Evolutionary conservation across 1,284 basidiomycete species (phyloP), one percentile per base, ranked within the genome.

Genomic region (Ganoderma leucocontextum): DNA sequence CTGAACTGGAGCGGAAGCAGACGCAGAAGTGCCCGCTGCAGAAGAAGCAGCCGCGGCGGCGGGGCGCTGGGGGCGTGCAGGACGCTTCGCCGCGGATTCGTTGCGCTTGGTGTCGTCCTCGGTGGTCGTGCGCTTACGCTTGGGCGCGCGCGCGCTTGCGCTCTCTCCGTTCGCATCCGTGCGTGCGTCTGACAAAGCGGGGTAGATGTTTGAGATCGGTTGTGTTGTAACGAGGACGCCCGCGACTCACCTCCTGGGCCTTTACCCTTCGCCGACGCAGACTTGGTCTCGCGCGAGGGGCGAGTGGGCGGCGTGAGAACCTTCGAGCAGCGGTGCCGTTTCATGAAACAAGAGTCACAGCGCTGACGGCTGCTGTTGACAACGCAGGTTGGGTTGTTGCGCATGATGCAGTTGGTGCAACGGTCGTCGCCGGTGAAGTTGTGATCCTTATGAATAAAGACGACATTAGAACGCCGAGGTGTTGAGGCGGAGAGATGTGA

Each of bases 331-430:
- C 71, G 71, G 69, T 72, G 71, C 60, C 71, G 66, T 61, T 72
- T 72, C 57, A 67, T 33, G 65, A 72, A 72, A 58, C 71, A 72
- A 25, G 71, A 70, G 68, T 72, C 71, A 63, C 71, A 72, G 60
- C 71, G 71, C 63, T 72, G 71, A 60, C 71, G 71, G 63, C 71
- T 73, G 64, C 69, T 73, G 58, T 70, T 73, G 59, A 73, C 72
- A 47, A 69, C 65, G 66, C 72, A 73, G 41, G 66, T 69, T 15
- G 65, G 39, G 36, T 70, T 69, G 67, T 68, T 68, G 65, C 69
- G 69, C 65, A 60, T 62, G 52, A 73, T 73, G 64, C 72, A 73
- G 64, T 70, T 71, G 39, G 67, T 69, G 68, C 72, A 73, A 19
- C 72, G 65, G 10, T 73, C 72, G n/a, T 73, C 69, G 41, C 69